Base-by-base conservation (phyloP, 164 flowering plant genomes). In the Amborella trichopoda region DNA sequence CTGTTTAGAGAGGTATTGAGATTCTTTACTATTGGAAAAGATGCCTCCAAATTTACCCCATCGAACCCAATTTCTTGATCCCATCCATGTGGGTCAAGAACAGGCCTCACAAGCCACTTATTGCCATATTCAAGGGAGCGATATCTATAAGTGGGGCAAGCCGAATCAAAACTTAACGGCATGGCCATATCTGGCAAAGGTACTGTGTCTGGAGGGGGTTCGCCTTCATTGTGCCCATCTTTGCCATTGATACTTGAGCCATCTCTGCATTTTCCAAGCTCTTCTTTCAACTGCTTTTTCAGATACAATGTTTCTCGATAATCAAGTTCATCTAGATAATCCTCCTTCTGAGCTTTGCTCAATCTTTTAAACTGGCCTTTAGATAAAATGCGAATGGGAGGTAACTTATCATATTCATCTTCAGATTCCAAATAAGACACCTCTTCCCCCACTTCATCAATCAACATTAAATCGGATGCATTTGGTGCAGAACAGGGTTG, bases 41-140 rank as follows among this genome's bases (percentile, higher is more conserved):
- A 64, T 16, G 80, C 66, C 63, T 93, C 96, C 44, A 93, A 46
- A 61, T 70, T 83, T 55, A 93, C 66, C 40, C 99, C 99, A 69
- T 88, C 99, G 58, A 93, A 85, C 42, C 99, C 89, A 24, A 84
- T 79, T 65, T 93, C 96, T 55, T 83, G 91, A 67, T 93, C 99
- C 96, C 96, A 88, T 53, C 96, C 96, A 34, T 84, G 81, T 23
- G 87, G 82, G 63, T 88, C 95, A 44, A 80, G 74, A 51, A 83
- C 94, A 16, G 97, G 97, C 57, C 97, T 71, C 34, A 66, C 76
- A 44, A 83, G 63, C 80, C 82, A 77, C 67, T 62, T 75, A 36
- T 81, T 86, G 67, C 63, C 64, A 22, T 81, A 65, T 16, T 72
- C 66, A 54, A 88, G 57, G 59, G 80, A 74, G 10, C 87, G 86